Evolutionary conservation across 306 rosid genomes (phyloP).

Genomic region (Oemleria cerasiformis): DNA sequence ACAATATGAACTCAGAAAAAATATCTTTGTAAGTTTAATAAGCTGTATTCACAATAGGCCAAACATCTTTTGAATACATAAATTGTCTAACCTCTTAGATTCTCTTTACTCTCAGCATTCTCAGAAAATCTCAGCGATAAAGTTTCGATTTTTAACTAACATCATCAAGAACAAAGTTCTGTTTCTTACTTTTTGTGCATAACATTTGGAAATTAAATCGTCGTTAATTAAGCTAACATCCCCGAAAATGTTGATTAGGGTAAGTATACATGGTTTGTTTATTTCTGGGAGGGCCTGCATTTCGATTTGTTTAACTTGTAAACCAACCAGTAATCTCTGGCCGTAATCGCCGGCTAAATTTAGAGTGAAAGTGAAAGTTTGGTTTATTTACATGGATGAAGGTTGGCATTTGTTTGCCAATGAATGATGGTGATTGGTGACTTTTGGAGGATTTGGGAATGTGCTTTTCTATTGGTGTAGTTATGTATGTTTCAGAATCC

Average conservation of each 20-base stretch:
- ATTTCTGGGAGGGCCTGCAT: not conserved
- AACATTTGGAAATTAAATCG: not conserved
- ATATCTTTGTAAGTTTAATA: not conserved
- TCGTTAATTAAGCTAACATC: not conserved
- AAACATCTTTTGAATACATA: not conserved
- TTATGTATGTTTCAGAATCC: not conserved
- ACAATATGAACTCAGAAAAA: too few relatives aligned
- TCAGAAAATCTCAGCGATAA: not conserved
- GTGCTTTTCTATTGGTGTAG: not conserved
- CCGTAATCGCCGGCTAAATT: not conserved
- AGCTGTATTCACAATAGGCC: not conserved
- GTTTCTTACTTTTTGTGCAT: not conserved
- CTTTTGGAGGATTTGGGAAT: not conserved
- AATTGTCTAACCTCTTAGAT: not conserved
- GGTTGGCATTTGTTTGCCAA: not conserved
- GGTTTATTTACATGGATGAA: not conserved
- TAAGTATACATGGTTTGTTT: not conserved
- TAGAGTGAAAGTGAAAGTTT: not conserved
- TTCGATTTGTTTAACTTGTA: not conserved
- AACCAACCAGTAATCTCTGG: not conserved
- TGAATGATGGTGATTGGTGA: not conserved
- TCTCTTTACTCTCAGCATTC: constrained; percentile 2
- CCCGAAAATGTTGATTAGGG: not conserved
- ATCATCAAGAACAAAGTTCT: not conserved
- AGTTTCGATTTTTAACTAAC: not conserved